Evolutionary conservation across 306 rosid species (phyloP).

Genomic region (Quercus engelmannii): DNA sequence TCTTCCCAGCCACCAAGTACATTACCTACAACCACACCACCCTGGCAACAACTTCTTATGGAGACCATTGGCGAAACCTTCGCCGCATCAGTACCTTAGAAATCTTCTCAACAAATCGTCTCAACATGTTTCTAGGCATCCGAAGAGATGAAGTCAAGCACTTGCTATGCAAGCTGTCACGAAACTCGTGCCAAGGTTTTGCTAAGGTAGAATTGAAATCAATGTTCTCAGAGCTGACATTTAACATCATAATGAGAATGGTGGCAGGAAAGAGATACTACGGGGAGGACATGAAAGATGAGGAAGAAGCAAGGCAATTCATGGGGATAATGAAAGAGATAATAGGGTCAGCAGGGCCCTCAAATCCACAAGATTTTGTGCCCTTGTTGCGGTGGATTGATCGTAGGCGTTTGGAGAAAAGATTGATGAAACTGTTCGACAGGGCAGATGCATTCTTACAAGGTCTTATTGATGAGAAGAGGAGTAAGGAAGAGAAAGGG

Average conservation of each 20-base stretch:
- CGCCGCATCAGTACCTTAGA: conserved; percentile 63
- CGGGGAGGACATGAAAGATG: conserved; percentile 28
- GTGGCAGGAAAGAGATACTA: conserved; percentile 64
- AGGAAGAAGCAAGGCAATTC: conserved; percentile 43
- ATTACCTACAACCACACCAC: conserved; percentile 38
- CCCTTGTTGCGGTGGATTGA: conserved; percentile 43
- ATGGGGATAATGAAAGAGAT: conserved; percentile 32
- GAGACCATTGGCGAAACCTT: conserved; percentile 81
- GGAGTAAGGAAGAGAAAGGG: background rate
- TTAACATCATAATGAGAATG: conserved; percentile 60
- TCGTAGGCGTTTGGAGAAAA: conserved; percentile 7
- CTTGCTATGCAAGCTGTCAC: conserved; percentile 25
- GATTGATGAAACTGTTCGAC: conserved; percentile 15
- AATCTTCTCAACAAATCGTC: conserved; percentile 41
- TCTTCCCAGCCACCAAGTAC: conserved; percentile 25
- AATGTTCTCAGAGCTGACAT: conserved; percentile 39
- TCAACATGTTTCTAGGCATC: conserved; percentile 21
- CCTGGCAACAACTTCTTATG: conserved; percentile 30
- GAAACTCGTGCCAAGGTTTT: conserved; percentile 1
- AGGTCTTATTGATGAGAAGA: conserved; percentile 13
- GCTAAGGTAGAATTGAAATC: conserved; percentile 33
- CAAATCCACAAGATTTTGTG: conserved; percentile 34
- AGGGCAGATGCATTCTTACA: conserved; percentile 27
- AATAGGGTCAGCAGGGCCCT: background rate
- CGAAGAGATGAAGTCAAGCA: conserved; percentile 46